Evolutionary conservation across 2,329 filamentous ascomycete species (phyloP), one percentile per base, ranked within the genome.

Genomic region (Cadophora gregata): DNA sequence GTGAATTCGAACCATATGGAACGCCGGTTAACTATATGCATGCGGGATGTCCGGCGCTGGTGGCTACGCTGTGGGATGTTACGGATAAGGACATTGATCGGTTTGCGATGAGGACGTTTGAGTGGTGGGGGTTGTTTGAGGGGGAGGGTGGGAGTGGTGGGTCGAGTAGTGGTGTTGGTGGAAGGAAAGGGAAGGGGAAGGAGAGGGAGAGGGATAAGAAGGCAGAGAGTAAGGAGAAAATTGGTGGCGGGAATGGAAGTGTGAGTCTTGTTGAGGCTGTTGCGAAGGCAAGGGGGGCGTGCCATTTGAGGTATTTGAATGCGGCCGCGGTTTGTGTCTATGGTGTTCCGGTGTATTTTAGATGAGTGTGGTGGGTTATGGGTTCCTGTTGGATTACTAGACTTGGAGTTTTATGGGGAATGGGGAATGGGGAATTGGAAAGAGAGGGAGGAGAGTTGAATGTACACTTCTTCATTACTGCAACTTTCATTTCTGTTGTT

Each of bases 61-160:
- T 98, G 1, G 96, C 93, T 55, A 97, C 94, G 19, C 83, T 99
- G 45, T 99, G 96, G 96, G 96, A 99, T 78, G 96, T 99, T 59
- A 99, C 96, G 10, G 96, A 99, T 78, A 92, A 92, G 75, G 96
- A 99, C 78, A 97, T 97, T 77, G 96, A 99, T 81, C 91, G 94
- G 21, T 97, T 97, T 78, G 92, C 94, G 0, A 88, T 90, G 38
- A 84, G 86, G 29, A 83, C 91, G 2, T 91, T 97, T 77, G 91
- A 96, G 76, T 85, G 90, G 73, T 99, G 96, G 96, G 96, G 96
- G 0, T 78, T 99, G 47, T 77, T 78, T 59, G 56, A 78, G 76
- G 70, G 71, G 66, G 69, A 65, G 72, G 70, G 33, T 36, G 12
- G 12, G 38, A 16, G 14, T 10, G 12, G 70, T 56, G 55, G n/a